Evolutionary conservation across 73 alveolate genomes (phyloP).

Genomic region (Paramecium caudatum): DNA sequence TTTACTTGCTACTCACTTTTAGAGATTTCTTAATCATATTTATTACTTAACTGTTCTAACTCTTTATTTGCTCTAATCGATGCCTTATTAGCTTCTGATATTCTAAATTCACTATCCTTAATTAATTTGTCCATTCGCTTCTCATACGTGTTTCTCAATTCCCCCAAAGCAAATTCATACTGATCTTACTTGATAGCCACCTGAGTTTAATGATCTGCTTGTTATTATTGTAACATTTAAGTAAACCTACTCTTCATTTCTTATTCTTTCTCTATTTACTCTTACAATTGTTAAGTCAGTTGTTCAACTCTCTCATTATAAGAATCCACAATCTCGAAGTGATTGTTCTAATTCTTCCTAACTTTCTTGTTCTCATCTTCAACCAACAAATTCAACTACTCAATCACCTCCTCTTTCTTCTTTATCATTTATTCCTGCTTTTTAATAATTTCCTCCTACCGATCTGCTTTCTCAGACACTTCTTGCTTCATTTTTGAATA

Average conservation of each 20-base stretch:
- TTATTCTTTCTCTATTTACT: background rate
- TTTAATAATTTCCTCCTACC: background rate
- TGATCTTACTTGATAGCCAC: conserved; percentile 15
- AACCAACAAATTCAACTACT: background rate
- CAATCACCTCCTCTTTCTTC: background rate
- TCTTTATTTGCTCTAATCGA: conserved; percentile 38
- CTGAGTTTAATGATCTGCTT: background rate
- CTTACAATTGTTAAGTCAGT: background rate
- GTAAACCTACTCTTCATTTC: background rate
- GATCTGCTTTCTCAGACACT: background rate
- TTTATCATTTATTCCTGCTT: background rate
- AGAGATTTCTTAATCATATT: conserved; percentile 12
- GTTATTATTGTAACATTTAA: background rate
- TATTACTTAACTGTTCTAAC: background rate
- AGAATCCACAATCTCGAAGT: background rate
- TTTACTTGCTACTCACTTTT: background rate
- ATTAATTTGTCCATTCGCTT: conserved; percentile 38
- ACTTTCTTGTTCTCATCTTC: conserved; percentile 12
- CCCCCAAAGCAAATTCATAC: conserved; percentile 29
- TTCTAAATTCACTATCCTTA: conserved; percentile 20
- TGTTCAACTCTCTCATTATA: conserved; percentile 1
- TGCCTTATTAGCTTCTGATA: conserved; percentile 20
- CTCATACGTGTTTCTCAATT: conserved; percentile 11
- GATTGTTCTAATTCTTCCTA: background rate
- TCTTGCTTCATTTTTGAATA: background rate